These are phyloP conservation scores for Fusarium floridanum DNA, from an alignment of 2,329 filamentous ascomycete species.

Conservation along the genomic window DNA sequence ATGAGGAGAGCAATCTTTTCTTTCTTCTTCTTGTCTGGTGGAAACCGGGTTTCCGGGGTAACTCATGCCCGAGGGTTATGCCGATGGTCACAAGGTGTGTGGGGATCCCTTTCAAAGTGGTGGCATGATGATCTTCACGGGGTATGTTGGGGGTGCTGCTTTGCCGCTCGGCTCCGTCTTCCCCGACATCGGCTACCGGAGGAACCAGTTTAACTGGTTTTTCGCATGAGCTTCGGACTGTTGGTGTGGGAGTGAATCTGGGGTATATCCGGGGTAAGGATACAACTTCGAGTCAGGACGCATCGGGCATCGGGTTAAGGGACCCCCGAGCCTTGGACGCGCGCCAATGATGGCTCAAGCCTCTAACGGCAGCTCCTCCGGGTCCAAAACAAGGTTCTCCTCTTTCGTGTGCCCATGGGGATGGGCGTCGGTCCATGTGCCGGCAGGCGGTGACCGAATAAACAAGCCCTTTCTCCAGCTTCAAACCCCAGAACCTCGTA, in stretches of 20 bases:
- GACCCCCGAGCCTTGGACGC: not conserved
- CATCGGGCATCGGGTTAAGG: slow-evolving; percentile 34
- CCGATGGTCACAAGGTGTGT: not conserved
- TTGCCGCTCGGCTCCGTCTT: not conserved
- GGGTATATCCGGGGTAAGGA: slow-evolving; percentile 39
- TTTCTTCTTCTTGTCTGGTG: not conserved
- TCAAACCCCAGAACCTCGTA: slow-evolving; percentile 9
- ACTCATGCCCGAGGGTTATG: not conserved
- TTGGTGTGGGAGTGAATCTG: slow-evolving; percentile 17
- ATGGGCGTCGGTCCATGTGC: slow-evolving; percentile 19
- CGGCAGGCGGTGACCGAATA: slow-evolving; percentile 3
- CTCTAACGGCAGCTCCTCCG: not conserved
- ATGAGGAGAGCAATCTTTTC: not conserved
- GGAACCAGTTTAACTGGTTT: not conserved
- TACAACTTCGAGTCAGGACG: not conserved
- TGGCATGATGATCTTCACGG: not conserved
- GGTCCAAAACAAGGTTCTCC: not conserved
- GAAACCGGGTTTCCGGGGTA: not conserved
- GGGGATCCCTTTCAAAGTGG: not conserved
- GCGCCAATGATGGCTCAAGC: not conserved
- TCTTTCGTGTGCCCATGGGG: slow-evolving; percentile 8
- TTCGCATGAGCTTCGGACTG: not conserved
- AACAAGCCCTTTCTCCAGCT: not conserved
- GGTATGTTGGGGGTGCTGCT: not conserved
- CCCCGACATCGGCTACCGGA: not conserved